Evolutionary conservation across 1,139 yeast species (phyloP).

Genomic region (Pichia sp.): DNA sequence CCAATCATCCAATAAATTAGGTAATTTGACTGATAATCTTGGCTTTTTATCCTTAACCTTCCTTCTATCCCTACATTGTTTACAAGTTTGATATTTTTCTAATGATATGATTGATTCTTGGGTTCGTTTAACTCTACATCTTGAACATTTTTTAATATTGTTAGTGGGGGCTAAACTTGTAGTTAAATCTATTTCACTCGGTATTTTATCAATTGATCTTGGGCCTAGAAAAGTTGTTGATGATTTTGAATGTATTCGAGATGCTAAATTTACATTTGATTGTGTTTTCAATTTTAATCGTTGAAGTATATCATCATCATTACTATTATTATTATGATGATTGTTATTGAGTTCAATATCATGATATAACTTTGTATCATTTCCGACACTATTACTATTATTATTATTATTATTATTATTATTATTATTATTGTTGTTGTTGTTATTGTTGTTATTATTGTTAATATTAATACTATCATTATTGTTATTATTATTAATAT

Average conservation of each 20-base stretch:
- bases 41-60: conserved; percentile 29
- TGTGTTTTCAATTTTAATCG: not conserved
- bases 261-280: not conserved
- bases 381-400: not conserved
- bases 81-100: conserved; percentile 35
- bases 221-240: not conserved
- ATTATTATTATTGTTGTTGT: not conserved
- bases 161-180: not conserved
- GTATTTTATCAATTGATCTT: not conserved
- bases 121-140: conserved; percentile 35
- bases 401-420: not conserved
- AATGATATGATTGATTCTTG: conserved; percentile 30
- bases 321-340: not conserved
- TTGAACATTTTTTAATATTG: conserved; percentile 33
- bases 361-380: not conserved
- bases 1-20: conserved; percentile 30
- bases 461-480: not conserved
- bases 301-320: not conserved
- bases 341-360: not conserved
- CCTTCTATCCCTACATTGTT: conserved; percentile 34
- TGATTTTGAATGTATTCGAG: not conserved
- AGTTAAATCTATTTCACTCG: not conserved
- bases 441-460: not conserved
- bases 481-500: not conserved
- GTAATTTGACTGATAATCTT: conserved; percentile 24